These are phyloP conservation scores for Agapanthus africanus DNA, from an alignment of 106 monocot genomes.

Conservation along the genomic window DNA sequence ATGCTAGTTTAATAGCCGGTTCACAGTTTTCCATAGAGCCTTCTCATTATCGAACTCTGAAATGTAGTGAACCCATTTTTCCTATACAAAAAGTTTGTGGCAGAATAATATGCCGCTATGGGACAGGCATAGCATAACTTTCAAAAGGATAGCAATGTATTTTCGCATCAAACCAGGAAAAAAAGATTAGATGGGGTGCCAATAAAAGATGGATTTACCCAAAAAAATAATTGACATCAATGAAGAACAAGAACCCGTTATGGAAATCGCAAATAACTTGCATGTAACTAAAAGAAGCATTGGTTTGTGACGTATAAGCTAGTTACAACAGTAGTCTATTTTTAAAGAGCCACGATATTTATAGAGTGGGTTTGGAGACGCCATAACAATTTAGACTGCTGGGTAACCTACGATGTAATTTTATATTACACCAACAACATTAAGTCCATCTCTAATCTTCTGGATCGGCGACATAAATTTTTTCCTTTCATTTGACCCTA, in stretches of 20 bases:
- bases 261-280: neutral
- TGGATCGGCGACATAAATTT: no score
- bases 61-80: no score
- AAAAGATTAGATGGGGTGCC: neutral
- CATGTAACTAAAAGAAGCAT: neutral
- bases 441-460: no score
- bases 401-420: no score
- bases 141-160: no score
- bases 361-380: no score
- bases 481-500: no score
- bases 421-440: no score
- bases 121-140: neutral
- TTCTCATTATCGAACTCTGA: neutral
- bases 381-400: no score
- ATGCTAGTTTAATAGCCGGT: neutral
- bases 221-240: neutral
- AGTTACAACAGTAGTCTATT: neutral
- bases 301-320: no score
- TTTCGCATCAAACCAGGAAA: neutral
- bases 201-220: neutral
- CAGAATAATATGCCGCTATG: neutral
- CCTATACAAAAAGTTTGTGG: neutral
- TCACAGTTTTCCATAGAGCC: neutral
- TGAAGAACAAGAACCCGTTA: neutral
- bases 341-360: no score